Evolutionary conservation across 1,284 basidiomycete genomes (phyloP).

Genomic region (Irpex sp.): DNA sequence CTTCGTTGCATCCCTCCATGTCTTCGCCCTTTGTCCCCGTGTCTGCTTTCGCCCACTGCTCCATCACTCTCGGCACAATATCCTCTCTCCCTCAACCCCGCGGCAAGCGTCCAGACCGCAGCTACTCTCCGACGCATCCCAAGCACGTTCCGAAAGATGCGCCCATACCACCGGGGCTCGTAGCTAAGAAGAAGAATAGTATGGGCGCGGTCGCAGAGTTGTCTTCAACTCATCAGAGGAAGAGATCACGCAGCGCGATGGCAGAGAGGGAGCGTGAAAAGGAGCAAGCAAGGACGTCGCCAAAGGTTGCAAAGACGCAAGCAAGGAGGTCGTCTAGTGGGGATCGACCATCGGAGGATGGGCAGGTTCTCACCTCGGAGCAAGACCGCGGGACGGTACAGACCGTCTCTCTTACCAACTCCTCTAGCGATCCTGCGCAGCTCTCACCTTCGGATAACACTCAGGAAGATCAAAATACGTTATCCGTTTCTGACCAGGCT

Average conservation of each 20-base stretch:
- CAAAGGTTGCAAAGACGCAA: not conserved
- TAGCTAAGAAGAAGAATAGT: conserved; percentile 20
- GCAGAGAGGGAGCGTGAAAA: not conserved
- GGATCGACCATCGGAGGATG: not conserved
- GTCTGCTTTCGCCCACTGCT: not conserved
- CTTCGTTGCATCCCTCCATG: not conserved
- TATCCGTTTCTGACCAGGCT: no score
- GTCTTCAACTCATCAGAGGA: conserved; percentile 1
- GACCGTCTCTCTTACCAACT: no score
- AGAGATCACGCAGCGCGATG: conserved; percentile 2
- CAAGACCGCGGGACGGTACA: not conserved
- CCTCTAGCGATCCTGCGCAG: no score
- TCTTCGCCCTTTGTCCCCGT: conserved; percentile 4
- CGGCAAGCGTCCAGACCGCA: conserved; percentile 12
- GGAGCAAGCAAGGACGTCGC: not conserved
- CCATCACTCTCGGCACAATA: not conserved
- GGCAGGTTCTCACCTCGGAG: not conserved
- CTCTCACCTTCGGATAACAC: no score
- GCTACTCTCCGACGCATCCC: conserved; percentile 23
- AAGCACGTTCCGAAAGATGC: conserved; percentile 23
- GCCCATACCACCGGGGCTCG: conserved; percentile 27
- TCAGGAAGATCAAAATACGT: no score
- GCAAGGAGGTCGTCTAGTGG: not conserved
- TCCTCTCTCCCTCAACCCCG: conserved; percentile 2
- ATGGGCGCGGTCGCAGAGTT: not conserved